phyloP scores from a whole-genome alignment of 192 early-diverging fungal genomes.

The Umbelopsis vinacea region DNA sequence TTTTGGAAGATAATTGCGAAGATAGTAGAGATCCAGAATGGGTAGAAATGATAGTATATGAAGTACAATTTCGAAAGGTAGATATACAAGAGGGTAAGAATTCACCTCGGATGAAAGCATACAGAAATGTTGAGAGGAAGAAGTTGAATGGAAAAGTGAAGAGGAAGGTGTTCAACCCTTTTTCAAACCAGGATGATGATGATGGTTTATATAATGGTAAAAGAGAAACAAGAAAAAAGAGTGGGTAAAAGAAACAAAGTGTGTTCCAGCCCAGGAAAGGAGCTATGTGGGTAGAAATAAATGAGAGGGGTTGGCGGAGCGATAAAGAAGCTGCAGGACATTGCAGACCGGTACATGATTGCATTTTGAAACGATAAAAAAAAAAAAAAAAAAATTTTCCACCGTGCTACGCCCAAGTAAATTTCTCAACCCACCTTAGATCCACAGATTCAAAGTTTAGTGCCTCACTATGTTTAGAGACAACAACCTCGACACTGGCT shows the following conservation, averaged over 20 bases:
- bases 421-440: too few species aligned
- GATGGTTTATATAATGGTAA: not conserved
- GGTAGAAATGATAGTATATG: slow-evolving; percentile 15
- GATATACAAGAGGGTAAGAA: slow-evolving; percentile 22
- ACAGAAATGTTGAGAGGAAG: not conserved
- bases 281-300: not conserved
- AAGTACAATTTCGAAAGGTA: slow-evolving; percentile 19
- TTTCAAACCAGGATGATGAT: not conserved
- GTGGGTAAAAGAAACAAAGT: not conserved
- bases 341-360: too few species aligned
- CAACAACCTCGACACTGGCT: too few species aligned
- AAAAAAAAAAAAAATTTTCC: too few species aligned
- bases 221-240: not conserved
- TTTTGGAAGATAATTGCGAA: not conserved
- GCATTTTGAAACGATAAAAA: too few species aligned
- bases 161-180: not conserved
- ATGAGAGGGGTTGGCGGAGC: too few species aligned
- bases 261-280: not conserved
- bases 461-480: too few species aligned
- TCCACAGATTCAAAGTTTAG: too few species aligned
- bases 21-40: slow-evolving; percentile 4
- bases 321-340: too few species aligned
- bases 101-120: slow-evolving; percentile 20
- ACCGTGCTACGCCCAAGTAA: too few species aligned
- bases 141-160: not conserved